phyloP scores from a whole-genome alignment of 768 basidiomycete species.

The Lactifluus rugatus region DNA sequence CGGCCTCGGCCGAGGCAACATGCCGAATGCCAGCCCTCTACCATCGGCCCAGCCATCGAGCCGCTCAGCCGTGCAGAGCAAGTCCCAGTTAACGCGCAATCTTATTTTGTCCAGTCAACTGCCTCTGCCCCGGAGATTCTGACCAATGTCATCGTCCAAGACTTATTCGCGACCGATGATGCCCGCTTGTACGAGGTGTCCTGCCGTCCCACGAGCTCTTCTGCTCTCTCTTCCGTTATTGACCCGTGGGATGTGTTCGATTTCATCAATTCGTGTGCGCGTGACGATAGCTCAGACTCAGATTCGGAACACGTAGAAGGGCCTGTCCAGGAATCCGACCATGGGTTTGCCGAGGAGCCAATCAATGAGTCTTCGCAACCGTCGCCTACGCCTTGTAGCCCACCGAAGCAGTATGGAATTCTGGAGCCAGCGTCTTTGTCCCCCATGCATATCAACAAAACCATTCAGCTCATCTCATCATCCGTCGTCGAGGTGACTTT shows the following conservation, averaged over 20 bases:
- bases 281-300: not conserved
- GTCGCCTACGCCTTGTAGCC: not conserved
- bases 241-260: not conserved
- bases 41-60: not conserved
- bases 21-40: not conserved
- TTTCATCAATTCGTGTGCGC: not conserved
- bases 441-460: not conserved
- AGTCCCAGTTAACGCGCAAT: not conserved
- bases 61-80: not conserved
- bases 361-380: not conserved
- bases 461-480: not conserved
- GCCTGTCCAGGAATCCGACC: not conserved
- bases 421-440: not conserved
- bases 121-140: constrained; percentile 12
- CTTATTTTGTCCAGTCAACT: constrained; percentile 10
- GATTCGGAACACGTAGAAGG: not conserved
- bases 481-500: constrained; percentile 1
- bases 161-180: not conserved
- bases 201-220: not conserved
- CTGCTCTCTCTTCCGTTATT: not conserved
- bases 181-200: not conserved
- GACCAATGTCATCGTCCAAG: constrained; percentile 7
- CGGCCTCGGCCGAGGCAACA: not conserved
- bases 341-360: not conserved
- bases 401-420: too few relatives aligned